These are phyloP conservation scores for Glycine soja DNA, from an alignment of 306 rosid genomes.

Conservation along the genomic window DNA sequence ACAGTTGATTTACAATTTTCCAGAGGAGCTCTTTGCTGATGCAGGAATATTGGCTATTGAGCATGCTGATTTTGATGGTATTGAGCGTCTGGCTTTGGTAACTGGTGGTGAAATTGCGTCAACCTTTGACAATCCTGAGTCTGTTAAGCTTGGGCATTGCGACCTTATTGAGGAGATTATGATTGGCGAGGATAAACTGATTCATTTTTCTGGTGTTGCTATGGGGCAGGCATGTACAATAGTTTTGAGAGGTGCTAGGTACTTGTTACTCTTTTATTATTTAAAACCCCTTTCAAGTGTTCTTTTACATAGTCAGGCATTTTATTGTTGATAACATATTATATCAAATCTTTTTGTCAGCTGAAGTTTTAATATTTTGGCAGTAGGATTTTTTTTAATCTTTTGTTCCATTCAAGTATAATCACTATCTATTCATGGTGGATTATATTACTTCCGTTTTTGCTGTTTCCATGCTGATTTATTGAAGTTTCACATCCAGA, in stretches of 20 bases:
- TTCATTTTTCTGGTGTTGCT: slow-evolving; percentile 95
- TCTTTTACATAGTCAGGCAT: slow-evolving; percentile 4
- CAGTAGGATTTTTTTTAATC: slow-evolving; percentile 1
- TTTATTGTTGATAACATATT: slow-evolving; percentile 20
- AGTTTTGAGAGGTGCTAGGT: slow-evolving; percentile 96
- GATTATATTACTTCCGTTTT: not conserved
- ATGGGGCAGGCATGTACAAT: slow-evolving; percentile 97
- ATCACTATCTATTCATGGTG: slow-evolving; percentile 4
- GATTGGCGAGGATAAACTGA: slow-evolving; percentile 95
- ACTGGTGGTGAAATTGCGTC: slow-evolving; percentile 98
- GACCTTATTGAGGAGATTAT: slow-evolving; percentile 93
- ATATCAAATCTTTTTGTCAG: not conserved
- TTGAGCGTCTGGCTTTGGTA: slow-evolving; percentile 88
- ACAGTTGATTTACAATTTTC: slow-evolving; percentile 95
- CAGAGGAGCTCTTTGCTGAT: slow-evolving; percentile 98
- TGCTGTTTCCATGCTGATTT: not conserved
- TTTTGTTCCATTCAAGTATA: not conserved
- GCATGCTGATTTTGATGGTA: slow-evolving; percentile 99
- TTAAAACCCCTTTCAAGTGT: not conserved
- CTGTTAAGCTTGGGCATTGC: slow-evolving; percentile 92
- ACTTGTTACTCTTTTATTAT: slow-evolving; percentile 23
- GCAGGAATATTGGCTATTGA: slow-evolving; percentile 96
- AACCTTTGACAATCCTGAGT: slow-evolving; percentile 95
- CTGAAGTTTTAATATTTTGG: slow-evolving; percentile 7
- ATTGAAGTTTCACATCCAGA: not conserved